Conservation (phyloP, 148 eudicot genomes). For the Persicaria tinctoria region DNA sequence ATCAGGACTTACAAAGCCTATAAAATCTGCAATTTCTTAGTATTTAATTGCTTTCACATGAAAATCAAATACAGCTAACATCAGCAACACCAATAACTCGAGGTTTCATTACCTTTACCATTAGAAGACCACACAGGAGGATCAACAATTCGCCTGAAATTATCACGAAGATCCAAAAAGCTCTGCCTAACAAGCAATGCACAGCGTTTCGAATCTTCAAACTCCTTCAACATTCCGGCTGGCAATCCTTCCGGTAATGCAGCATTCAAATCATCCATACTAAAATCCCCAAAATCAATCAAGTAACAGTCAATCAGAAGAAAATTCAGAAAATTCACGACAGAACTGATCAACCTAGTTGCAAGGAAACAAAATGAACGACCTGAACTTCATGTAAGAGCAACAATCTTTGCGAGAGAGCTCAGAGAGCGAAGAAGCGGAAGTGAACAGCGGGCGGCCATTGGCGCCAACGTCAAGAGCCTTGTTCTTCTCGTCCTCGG, state of each 20-base stretch:
- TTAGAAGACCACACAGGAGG: slow-evolving; percentile 51
- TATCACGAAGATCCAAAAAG: slow-evolving; percentile 90
- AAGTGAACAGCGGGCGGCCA: slow-evolving; percentile 60
- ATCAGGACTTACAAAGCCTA: not conserved
- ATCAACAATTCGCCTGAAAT: slow-evolving; percentile 75
- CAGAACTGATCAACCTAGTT: not conserved
- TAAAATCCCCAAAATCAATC: slow-evolving; percentile 9
- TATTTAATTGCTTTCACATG: not conserved
- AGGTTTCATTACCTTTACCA: slow-evolving; percentile 34
- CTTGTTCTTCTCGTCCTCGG: slow-evolving; percentile 54
- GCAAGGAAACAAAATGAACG: not conserved
- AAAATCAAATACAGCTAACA: not conserved
- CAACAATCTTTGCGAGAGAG: slow-evolving; percentile 44
- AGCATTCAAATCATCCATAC: slow-evolving; percentile 51
- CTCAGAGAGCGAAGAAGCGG: slow-evolving; percentile 36
- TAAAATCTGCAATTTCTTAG: not conserved
- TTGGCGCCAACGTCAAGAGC: slow-evolving; percentile 84
- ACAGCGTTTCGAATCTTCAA: slow-evolving; percentile 60
- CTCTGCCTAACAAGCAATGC: slow-evolving; percentile 68
- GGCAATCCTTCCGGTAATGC: slow-evolving; percentile 89
- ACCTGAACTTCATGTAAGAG: slow-evolving; percentile 70
- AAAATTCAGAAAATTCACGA: not conserved
- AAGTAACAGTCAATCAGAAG: not conserved
- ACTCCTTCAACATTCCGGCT: slow-evolving; percentile 72
- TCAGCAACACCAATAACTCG: not conserved